Base-by-base conservation (phyloP, 768 basidiomycete species). In the Phaeotremella fagi region DNA sequence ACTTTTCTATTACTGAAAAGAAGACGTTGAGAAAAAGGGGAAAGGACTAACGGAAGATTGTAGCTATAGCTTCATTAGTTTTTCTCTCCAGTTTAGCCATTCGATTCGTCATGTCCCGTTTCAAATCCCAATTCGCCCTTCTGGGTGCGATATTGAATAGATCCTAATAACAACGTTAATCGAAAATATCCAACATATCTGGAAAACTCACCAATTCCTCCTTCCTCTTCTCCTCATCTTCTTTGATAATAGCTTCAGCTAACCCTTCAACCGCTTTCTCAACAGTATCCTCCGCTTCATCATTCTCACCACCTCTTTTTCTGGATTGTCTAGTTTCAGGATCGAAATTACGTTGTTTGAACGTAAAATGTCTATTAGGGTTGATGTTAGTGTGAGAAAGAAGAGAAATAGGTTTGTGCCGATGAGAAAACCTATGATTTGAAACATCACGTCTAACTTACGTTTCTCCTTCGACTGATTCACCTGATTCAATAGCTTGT, bases 1-100 rank as follows among this genome's bases (percentile, higher is more conserved):
- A 1, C 35, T 1, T 3, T 38, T 22, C 42, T 28, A 14, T 29
- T 15, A 27, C 26, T 35, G 33, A 43, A 20, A n/a, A 11, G 22
- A 3, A 35, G 38, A 50, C 31, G n/a, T 24, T 35, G 16, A 23
- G 16, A 25, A 15, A 49, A 20, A 38, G 25, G 28, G 31, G 2
- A 47, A 5, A 23, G 38, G 46, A 80, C 90, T 70, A 64, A 97
- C 94, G 85, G 66, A 97, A 97, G 20, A 97, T 80, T 2, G 85
- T 87, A 66, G 92, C 88, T 57, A 97, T 88, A 4, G 91, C 83
- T 73, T 92, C 88, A 57, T 92, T 88, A 1, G 90, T 95, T 75
- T 83, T 85, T 63, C 88, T 78, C 66, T 95, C 91, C n/a, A 98
- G 79, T 70, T 84, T 91, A 6, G 85, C 81, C 71, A 72, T 74